Percentiles rank a stretch among this genome's conserved stretches.
Evolutionary conservation across 768 basidiomycete genomes (phyloP).

Genomic region (Chalciporus piperatus): DNA sequence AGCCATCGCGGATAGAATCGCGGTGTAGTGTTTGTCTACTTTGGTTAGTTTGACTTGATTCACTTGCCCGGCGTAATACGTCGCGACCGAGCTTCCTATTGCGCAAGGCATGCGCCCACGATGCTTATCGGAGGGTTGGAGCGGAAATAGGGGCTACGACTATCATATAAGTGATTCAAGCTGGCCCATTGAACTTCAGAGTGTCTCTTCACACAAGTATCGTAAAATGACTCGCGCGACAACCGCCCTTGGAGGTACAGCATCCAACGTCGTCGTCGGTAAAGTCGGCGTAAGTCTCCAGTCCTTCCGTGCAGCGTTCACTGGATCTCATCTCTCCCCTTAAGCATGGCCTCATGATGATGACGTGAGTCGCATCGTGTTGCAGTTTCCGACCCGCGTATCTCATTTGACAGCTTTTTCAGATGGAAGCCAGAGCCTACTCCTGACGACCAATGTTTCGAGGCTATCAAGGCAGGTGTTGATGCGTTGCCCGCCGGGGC

Average conservation of each 20-base stretch:
- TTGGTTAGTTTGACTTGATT: too few species aligned
- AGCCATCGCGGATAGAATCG: too few species aligned
- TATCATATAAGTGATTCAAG: too few species aligned
- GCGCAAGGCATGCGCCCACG: too few species aligned
- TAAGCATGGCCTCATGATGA: slow-evolving; percentile 56
- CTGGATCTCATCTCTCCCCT: not conserved
- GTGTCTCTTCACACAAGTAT: not conserved
- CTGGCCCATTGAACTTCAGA: too few species aligned
- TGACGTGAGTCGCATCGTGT: slow-evolving; percentile 40
- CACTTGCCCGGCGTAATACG: too few species aligned
- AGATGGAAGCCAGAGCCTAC: slow-evolving; percentile 45
- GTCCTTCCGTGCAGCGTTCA: too few species aligned
- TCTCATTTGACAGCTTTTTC: not conserved
- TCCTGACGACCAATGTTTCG: slow-evolving; percentile 57
- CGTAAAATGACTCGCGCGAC: slow-evolving; percentile 30
- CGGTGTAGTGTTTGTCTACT: too few species aligned
- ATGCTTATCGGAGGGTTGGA: too few species aligned
- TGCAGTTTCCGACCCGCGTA: not conserved
- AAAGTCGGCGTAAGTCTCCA: slow-evolving; percentile 35
- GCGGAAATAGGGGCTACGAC: too few species aligned
- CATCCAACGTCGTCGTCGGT: slow-evolving; percentile 35
- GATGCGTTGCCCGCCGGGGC: slow-evolving; percentile 39
- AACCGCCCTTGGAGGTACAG: slow-evolving; percentile 37
- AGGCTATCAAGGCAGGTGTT: slow-evolving; percentile 54
- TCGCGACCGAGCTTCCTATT: too few species aligned